phyloP scores from a whole-genome alignment of 1,139 yeast species.

The Yamadazyma atlantica region DNA sequence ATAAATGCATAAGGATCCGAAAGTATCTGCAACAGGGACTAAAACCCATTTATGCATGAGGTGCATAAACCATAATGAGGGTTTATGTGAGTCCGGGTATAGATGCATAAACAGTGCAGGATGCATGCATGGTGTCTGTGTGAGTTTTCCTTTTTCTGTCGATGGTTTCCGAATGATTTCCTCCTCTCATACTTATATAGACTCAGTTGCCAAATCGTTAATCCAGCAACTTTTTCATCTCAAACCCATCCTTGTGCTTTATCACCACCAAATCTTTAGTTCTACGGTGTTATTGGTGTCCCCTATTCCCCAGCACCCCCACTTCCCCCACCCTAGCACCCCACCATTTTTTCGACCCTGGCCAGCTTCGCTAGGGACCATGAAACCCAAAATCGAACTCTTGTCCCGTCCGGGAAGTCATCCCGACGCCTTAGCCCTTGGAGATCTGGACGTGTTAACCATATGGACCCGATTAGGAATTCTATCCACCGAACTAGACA shows the following conservation, averaged over 20 bases:
- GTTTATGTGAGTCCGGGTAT: background rate
- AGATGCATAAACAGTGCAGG: background rate
- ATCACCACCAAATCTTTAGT: background rate
- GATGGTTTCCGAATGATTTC: background rate
- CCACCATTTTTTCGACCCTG: too few species aligned
- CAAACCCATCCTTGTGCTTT: too few species aligned
- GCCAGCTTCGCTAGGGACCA: too few species aligned
- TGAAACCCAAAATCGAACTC: background rate
- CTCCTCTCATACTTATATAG: too few species aligned
- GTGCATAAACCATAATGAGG: too few species aligned
- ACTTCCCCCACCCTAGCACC: too few species aligned
- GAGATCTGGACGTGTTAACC: background rate
- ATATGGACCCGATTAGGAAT: constrained; percentile 11
- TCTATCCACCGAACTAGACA: constrained; percentile 8
- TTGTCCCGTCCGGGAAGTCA: background rate
- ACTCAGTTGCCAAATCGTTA: background rate
- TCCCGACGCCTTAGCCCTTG: background rate
- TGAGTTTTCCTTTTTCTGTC: background rate
- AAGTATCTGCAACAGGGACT: too few species aligned
- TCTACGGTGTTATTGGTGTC: background rate
- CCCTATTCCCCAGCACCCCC: background rate
- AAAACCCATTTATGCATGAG: too few species aligned
- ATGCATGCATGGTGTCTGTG: background rate
- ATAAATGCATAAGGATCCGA: too few species aligned
- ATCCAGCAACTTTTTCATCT: too few species aligned